Conservation (phyloP, 2,329 filamentous ascomycete species). For the Microsporum ferrugineum region DNA sequence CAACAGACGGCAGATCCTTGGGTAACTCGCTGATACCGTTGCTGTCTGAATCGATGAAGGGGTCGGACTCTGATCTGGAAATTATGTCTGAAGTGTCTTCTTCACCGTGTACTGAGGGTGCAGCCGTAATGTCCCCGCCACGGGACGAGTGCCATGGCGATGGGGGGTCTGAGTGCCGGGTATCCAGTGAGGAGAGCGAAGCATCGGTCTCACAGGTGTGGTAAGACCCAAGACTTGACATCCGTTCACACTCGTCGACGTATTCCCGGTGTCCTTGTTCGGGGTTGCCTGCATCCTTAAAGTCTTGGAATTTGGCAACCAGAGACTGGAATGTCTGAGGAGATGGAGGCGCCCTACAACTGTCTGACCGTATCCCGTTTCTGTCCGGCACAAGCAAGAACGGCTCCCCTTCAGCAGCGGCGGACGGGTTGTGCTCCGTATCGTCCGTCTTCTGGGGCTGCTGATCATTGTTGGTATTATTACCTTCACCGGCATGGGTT, state of each 20-base stretch:
- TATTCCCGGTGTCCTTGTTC: slow-evolving; percentile 17
- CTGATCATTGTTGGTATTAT: neutral
- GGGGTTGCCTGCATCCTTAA: slow-evolving; percentile 17
- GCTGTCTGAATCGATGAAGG: neutral
- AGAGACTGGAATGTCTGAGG: slow-evolving; percentile 27
- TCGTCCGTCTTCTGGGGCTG: neutral
- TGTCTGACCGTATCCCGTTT: neutral
- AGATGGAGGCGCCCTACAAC: slow-evolving; percentile 18
- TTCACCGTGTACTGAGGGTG: neutral
- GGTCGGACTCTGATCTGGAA: neutral
- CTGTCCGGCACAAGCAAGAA: neutral
- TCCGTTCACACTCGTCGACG: slow-evolving; percentile 21
- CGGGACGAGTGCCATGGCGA: neutral
- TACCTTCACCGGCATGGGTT: neutral
- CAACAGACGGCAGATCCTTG: neutral
- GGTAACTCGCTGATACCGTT: neutral
- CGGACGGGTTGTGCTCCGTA: neutral
- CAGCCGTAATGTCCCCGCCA: neutral
- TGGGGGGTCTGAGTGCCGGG: neutral
- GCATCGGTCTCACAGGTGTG: slow-evolving; percentile 22
- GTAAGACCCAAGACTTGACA: slow-evolving; percentile 35
- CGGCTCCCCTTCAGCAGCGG: neutral
- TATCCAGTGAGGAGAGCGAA: neutral
- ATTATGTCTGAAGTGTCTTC: neutral
- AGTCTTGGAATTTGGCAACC: slow-evolving; percentile 28